Conservation (phyloP, 75 land plant species). For the Sequoia sempervirens region DNA sequence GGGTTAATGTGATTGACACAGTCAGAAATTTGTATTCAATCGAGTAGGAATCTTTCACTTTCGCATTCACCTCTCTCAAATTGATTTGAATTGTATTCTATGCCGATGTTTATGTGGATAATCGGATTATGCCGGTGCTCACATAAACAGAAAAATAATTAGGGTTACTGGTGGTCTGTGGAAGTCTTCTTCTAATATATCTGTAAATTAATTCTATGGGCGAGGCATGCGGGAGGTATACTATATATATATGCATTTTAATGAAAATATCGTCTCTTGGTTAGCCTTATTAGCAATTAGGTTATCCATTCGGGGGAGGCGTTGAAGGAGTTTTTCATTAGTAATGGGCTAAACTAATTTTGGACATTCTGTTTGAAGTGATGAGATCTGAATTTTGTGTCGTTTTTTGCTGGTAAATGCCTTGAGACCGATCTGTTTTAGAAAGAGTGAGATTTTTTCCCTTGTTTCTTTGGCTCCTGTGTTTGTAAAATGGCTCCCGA, state of each 20-base stretch:
- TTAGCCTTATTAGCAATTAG: no score
- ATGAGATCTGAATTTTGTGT: neutral
- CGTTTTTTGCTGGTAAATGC: neutral
- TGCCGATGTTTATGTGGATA: neutral
- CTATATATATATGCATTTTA: no score
- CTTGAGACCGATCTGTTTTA: neutral
- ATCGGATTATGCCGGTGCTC: neutral
- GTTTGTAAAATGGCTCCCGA: neutral
- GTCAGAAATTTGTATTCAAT: neutral
- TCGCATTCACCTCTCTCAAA: neutral
- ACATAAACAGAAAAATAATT: neutral
- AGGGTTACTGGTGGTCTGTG: neutral
- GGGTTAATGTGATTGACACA: neutral
- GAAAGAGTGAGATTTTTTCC: neutral
- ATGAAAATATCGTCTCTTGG: no score
- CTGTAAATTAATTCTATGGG: neutral
- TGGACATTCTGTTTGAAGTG: neutral
- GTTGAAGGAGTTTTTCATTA: no score
- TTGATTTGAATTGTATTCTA: neutral
- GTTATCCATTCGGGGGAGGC: no score
- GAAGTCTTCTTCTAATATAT: neutral
- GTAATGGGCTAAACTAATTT: neutral
- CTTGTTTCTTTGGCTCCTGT: neutral
- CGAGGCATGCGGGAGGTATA: neutral
- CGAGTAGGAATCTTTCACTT: conserved; percentile 6